Evolutionary conservation across 2,329 filamentous ascomycete species (phyloP).

Genomic region (Colletotrichum endophyticum): DNA sequence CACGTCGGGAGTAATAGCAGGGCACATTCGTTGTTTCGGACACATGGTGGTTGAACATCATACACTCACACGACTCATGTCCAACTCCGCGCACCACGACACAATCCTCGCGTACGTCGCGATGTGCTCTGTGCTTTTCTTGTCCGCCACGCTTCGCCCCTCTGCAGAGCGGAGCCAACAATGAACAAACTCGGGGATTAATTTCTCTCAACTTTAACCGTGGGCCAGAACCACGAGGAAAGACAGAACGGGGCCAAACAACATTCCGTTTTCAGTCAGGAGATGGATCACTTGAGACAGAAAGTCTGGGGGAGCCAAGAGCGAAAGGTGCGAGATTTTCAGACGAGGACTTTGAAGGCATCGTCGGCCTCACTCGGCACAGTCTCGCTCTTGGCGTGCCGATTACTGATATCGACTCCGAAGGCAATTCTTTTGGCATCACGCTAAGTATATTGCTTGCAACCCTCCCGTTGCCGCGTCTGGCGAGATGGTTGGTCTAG

Average conservation of each 20-base stretch:
- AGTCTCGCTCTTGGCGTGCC: background rate
- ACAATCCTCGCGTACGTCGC: background rate
- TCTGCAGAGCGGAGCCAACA: conserved; percentile 2
- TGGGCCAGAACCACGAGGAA: background rate
- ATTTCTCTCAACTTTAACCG: conserved; percentile 7
- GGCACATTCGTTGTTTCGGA: background rate
- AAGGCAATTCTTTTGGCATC: background rate
- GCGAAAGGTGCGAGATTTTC: background rate
- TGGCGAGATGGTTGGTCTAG: background rate
- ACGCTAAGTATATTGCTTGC: background rate
- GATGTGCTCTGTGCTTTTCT: conserved; percentile 4
- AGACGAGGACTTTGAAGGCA: background rate
- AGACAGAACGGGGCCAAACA: background rate
- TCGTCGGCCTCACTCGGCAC: background rate
- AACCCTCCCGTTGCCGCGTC: background rate
- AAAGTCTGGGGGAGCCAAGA: background rate
- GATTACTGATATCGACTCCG: background rate
- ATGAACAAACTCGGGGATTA: conserved; percentile 7
- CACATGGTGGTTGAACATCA: background rate
- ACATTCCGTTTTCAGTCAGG: background rate
- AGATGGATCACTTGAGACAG: background rate
- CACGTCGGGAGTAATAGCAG: background rate
- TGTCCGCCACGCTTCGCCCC: background rate
- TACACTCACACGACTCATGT: conserved; percentile 7
- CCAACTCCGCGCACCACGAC: background rate